phyloP scores from a whole-genome alignment of 108 stramenopile genomes.

The Licmophora abbreviata region DNA sequence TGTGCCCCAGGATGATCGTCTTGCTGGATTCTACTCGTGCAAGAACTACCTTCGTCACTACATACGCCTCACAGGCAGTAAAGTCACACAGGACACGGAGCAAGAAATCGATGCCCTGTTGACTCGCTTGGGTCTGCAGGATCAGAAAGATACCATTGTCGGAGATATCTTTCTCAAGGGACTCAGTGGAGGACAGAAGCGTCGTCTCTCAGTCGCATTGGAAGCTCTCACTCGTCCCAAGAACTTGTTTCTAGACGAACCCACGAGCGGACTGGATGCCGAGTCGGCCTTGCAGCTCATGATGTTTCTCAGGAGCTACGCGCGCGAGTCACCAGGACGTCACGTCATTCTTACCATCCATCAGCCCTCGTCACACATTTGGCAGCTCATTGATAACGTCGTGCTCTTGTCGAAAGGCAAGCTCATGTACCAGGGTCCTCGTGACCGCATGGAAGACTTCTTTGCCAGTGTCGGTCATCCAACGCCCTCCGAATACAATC shows the following conservation, averaged over 20 bases:
- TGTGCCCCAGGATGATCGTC: conserved; percentile 38
- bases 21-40: conserved; percentile 52
- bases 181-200: conserved; percentile 65
- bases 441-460: conserved; percentile 43
- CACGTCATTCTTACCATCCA: conserved; percentile 51
- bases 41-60: conserved; percentile 50
- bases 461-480: conserved; percentile 30
- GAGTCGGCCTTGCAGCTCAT: conserved; percentile 46
- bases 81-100: conserved; percentile 17
- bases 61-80: conserved; percentile 15
- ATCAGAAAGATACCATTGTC: conserved; percentile 44
- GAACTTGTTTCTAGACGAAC: conserved; percentile 39
- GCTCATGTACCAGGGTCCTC: conserved; percentile 40
- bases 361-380: conserved; percentile 39
- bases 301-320: conserved; percentile 48
- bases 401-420: conserved; percentile 39
- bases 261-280: conserved; percentile 26
- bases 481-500: conserved; percentile 39
- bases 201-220: conserved; percentile 66
- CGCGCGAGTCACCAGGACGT: conserved; percentile 18
- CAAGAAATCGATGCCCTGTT: conserved; percentile 22
- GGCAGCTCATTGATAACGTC: conserved; percentile 49
- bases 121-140: conserved; percentile 34
- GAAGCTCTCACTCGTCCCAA: conserved; percentile 39
- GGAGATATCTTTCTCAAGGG: conserved; percentile 65